Base-by-base conservation (phyloP, 1,284 basidiomycete genomes). In the Anthracocystis panici-leucophaei region DNA sequence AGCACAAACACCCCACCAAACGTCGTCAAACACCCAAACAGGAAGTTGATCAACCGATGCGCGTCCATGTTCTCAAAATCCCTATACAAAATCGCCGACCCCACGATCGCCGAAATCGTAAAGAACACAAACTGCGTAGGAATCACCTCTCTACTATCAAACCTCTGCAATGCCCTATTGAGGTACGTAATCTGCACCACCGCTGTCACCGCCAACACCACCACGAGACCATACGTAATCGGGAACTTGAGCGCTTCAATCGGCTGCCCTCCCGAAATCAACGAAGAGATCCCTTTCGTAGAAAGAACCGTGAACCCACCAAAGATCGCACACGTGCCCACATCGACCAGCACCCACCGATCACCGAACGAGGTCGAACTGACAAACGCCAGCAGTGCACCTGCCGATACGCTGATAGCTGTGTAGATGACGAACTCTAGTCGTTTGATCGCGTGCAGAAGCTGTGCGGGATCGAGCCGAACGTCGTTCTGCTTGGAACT, bases 101-200 rank as follows among this genome's bases (percentile, higher is more conserved):
- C 95, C 49, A 94, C 87, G 75, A 99, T 96, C 5, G 94, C 94
- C 44, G 91, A 92, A 38, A 88, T 77, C 0, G 88, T 87, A 78
- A 89, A 89, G 67, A 96, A 89, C 44, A 97, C 94, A 85, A 97
- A 99, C 87, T 97, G 95, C 14, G 92, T 91, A 2, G 96, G 96
- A 38, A 78, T 75, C 23, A 80, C 74, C 40, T 81, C 68, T 10
- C 82, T 58, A n/a, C 77, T 76, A 45, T 83, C 79, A 41, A 82
- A 79, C 27, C 73, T 57, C 56, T 85, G 81, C 25, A 85, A 72
- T 91, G 90, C 81, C 29, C 82, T 78, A 83, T 98, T 97, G 57
- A 98, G 89, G 84, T 93, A 97, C 74, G 90, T 90, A 77, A 99
- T 92, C 87, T 99, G 96, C 20, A 93, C 89, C 21, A 97, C 84